phyloP scores from a whole-genome alignment of 441 rosid genomes.

The Pelargonium fulgidum region DNA sequence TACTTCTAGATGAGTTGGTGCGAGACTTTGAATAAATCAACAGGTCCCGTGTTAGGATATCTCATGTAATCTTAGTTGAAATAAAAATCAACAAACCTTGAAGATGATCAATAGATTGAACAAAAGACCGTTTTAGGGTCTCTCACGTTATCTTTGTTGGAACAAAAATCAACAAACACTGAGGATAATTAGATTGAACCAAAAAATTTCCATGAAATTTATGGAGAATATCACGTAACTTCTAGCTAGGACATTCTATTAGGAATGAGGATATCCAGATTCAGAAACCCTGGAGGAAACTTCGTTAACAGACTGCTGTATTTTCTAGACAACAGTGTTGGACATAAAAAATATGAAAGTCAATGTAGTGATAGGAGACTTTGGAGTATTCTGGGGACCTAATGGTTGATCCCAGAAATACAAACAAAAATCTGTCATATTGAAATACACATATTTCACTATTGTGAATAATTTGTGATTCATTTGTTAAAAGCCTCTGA shows the following conservation, averaged over 20 bases:
- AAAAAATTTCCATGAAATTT: neutral
- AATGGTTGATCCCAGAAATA: neutral
- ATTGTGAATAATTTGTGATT: neutral
- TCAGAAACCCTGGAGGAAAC: neutral
- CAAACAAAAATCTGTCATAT: neutral
- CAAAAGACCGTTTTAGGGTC: no score
- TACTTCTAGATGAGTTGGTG: neutral
- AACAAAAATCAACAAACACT: neutral
- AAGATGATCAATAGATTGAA: no score
- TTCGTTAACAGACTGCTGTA: neutral
- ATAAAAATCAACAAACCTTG: neutral
- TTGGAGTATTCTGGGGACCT: neutral
- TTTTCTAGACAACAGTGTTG: neutral
- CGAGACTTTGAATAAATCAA: slow-evolving; percentile 1
- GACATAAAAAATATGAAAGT: neutral
- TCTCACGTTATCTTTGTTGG: neutral
- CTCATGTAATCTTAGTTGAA: neutral
- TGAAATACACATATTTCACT: neutral
- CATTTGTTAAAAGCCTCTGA: slow-evolving; percentile 1
- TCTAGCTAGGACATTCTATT: neutral
- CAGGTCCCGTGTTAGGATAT: neutral
- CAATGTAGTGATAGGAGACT: neutral
- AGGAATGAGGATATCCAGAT: neutral
- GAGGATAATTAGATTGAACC: neutral
- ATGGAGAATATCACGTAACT: neutral